phyloP scores from a whole-genome alignment of 2,329 filamentous ascomycete species.

The Gliomastix tumulicola region DNA sequence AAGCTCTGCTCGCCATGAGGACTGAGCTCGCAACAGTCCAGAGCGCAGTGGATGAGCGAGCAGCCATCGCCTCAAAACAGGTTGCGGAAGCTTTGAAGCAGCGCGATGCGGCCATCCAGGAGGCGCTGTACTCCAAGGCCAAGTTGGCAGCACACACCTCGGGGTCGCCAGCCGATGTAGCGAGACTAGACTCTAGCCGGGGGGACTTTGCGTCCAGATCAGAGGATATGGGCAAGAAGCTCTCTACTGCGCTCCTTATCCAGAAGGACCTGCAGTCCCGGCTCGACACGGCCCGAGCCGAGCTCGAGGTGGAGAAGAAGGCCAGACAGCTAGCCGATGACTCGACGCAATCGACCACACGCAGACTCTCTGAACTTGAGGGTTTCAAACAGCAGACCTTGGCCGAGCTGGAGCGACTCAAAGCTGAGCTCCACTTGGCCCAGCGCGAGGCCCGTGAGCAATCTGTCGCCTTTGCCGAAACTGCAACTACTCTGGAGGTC shows the following conservation, averaged over 20 bases:
- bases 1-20: constrained; percentile 87
- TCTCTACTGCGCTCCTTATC: constrained; percentile 72
- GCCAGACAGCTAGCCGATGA: constrained; percentile 84
- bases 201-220: constrained; percentile 49
- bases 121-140: constrained; percentile 91
- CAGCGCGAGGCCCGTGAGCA: constrained; percentile 78
- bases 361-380: constrained; percentile 78
- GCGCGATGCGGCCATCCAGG: constrained; percentile 86
- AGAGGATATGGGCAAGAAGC: constrained; percentile 70
- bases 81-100: constrained; percentile 94
- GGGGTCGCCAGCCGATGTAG: constrained; percentile 31
- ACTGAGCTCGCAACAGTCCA: constrained; percentile 86
- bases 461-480: constrained; percentile 68
- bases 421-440: constrained; percentile 74
- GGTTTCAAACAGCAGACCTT: constrained; percentile 75
- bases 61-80: constrained; percentile 74
- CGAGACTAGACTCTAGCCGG: constrained; percentile 33
- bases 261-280: constrained; percentile 78
- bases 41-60: constrained; percentile 80
- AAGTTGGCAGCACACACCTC: constrained; percentile 75
- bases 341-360: constrained; percentile 73
- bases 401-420: constrained; percentile 77
- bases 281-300: constrained; percentile 59
- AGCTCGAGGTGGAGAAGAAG: constrained; percentile 74
- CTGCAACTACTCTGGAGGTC: constrained; percentile 65